These are phyloP conservation scores for Radiomyces spectabilis DNA, from an alignment of 192 early-diverging fungal species.

Conservation along the genomic window DNA sequence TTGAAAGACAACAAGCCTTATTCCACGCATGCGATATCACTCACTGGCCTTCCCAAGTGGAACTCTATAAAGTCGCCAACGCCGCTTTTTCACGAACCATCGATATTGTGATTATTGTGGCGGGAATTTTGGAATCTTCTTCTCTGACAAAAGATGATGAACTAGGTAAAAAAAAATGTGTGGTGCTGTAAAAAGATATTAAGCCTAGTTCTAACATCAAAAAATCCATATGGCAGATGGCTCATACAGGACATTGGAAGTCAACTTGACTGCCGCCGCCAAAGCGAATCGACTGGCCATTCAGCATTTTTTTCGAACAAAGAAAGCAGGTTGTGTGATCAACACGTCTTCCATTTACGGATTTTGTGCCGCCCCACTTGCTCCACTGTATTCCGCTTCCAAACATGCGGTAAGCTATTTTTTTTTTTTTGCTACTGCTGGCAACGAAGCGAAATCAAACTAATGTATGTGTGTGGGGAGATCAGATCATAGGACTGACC, in stretches of 20 bases:
- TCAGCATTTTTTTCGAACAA: constrained; percentile 7
- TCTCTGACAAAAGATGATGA: constrained; percentile 5
- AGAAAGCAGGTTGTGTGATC: constrained; percentile 10
- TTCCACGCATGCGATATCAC: background rate
- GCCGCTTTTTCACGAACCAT: background rate
- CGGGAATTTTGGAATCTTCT: constrained; percentile 6
- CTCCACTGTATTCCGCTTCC: constrained; percentile 10
- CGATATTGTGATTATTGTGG: constrained; percentile 13
- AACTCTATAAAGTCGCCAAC: background rate
- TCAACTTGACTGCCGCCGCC: constrained; percentile 6
- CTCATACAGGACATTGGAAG: background rate
- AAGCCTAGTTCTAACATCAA: background rate
- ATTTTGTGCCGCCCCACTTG: constrained; percentile 1
- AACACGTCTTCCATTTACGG: constrained; percentile 17
- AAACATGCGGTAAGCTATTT: constrained; percentile 10
- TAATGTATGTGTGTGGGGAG: background rate
- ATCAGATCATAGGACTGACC: constrained; percentile 10
- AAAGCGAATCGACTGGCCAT: constrained; percentile 13
- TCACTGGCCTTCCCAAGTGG: background rate
- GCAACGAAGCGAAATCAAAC: background rate
- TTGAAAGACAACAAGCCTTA: background rate
- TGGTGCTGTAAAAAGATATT: no score
- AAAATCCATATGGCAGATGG: background rate
- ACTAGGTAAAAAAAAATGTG: background rate
- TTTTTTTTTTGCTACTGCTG: background rate